Conservation (phyloP, 1,284 basidiomycete species). For the Leccinum variabile region DNA sequence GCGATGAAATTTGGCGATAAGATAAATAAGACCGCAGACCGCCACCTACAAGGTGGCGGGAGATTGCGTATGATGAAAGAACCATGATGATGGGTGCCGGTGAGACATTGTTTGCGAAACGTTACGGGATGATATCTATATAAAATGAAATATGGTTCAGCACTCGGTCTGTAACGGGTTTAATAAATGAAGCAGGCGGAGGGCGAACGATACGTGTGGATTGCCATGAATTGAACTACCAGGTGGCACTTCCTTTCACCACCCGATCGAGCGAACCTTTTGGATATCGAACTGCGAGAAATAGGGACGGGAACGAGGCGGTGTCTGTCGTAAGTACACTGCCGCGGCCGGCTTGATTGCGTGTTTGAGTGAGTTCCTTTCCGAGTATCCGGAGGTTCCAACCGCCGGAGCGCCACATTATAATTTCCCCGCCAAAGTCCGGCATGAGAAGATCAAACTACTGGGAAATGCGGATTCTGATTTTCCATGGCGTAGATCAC, state of each 20-base stretch:
- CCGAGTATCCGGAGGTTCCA: slow-evolving; percentile 14
- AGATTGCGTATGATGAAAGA: background rate
- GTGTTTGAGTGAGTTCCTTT: background rate
- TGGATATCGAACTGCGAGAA: background rate
- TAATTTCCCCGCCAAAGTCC: slow-evolving; percentile 12
- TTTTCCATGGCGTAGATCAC: slow-evolving; percentile 16
- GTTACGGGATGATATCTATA: background rate
- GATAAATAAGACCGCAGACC: background rate
- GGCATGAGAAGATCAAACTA: slow-evolving; percentile 12
- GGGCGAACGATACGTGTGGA: too few relatives aligned
- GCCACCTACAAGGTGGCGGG: background rate
- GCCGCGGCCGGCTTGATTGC: background rate
- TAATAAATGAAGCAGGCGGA: too few relatives aligned
- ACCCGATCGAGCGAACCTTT: too few relatives aligned
- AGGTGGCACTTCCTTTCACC: too few relatives aligned
- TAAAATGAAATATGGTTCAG: background rate
- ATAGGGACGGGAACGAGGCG: background rate
- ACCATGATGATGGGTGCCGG: background rate
- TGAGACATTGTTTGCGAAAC: background rate
- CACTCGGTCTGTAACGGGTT: background rate
- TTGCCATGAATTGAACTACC: too few relatives aligned
- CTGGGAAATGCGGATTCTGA: slow-evolving; percentile 7
- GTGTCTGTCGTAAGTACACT: background rate
- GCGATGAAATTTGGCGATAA: background rate
- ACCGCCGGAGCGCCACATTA: slow-evolving; percentile 18